Base-by-base conservation (phyloP, 2,329 filamentous ascomycete species). In the Fusarium metavorans region DNA sequence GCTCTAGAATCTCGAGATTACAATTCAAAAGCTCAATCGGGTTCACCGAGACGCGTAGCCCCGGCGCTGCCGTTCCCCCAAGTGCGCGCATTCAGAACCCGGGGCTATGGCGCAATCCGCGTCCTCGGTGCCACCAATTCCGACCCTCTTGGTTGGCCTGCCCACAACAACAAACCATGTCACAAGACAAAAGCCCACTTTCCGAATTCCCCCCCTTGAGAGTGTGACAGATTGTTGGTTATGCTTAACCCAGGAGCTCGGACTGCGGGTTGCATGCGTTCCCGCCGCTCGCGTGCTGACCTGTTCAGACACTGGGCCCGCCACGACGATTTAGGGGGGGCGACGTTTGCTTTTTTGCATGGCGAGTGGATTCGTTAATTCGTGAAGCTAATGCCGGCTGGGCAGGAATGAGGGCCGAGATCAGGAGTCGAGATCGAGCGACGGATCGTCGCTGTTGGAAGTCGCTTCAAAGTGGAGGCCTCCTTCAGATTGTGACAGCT, bases 51-150 rank as follows among this genome's bases (percentile, higher is more conserved):
- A 43, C 58, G 35, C 39, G 37, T 32, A 43, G 25, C 27, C 10
- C 34, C 54, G 54, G 34, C 54, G 34, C 54, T 58, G 27, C 25
- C 20, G 39, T 6, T 23, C 34, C 23, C 23, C 18, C 23, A n/a
- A 39, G 34, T 25, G 56, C 25, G n/a, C 23, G 16, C 37, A 32
- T 45, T 27, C 58, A 60, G n/a, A 27, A 20, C 39, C 58, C 58
- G 30, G 58, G 58, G 37, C n/a, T 45, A 45, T 60, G 58, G 58
- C 58, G 58, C 58, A 60, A 60, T 60, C 58, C 58, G 39, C 58
- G 25, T 32, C 27, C 30, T 60, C n/a, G 27, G 27, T 60, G 58
- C 58, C 58, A 60, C 27, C 37, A 60, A 45, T 32, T 60, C 34
- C 16, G 27, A 32, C 39, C 9, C 27, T 60, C n/a, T 30, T 45